phyloP scores from a whole-genome alignment of 1,139 yeast species.

The Diutina rugosa region DNA sequence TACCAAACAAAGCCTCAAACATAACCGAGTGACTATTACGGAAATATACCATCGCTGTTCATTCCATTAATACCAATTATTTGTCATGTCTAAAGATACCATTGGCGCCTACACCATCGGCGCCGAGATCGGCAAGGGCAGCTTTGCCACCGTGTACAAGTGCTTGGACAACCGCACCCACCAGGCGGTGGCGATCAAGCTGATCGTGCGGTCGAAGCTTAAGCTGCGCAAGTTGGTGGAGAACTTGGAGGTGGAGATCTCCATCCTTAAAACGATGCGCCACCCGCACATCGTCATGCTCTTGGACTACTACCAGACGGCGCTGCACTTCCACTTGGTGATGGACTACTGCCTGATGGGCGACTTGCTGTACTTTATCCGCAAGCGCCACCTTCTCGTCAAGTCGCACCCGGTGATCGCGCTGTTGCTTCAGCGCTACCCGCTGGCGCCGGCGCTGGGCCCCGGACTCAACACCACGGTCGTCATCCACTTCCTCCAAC shows the following conservation, averaged over 20 bases:
- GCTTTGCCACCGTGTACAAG: constrained; percentile 83
- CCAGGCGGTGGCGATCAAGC: constrained; percentile 72
- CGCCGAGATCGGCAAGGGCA: constrained; percentile 83
- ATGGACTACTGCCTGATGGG: constrained; percentile 97
- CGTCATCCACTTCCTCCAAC: constrained; percentile 77
- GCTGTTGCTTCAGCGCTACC: constrained; percentile 66
- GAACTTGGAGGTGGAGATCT: constrained; percentile 82
- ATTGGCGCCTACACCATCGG: constrained; percentile 43
- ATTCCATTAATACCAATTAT: too few relatives aligned
- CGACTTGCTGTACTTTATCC: constrained; percentile 77
- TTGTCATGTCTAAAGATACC: neutral
- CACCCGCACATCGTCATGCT: constrained; percentile 90
- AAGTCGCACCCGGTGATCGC: constrained; percentile 71
- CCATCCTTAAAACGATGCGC: constrained; percentile 70
- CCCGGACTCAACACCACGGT: constrained; percentile 71
- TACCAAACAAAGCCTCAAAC: too few relatives aligned
- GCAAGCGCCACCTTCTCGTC: constrained; percentile 59
- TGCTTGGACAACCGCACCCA: constrained; percentile 30
- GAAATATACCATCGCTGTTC: neutral
- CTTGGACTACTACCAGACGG: constrained; percentile 69
- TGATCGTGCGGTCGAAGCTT: constrained; percentile 71
- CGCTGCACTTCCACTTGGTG: constrained; percentile 73
- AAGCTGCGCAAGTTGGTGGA: constrained; percentile 79
- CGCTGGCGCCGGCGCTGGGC: constrained; percentile 48
- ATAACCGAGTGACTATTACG: too few relatives aligned